Base-by-base conservation (phyloP, 352 stramenopile genomes). In the Phytophthora uliginosa region DNA sequence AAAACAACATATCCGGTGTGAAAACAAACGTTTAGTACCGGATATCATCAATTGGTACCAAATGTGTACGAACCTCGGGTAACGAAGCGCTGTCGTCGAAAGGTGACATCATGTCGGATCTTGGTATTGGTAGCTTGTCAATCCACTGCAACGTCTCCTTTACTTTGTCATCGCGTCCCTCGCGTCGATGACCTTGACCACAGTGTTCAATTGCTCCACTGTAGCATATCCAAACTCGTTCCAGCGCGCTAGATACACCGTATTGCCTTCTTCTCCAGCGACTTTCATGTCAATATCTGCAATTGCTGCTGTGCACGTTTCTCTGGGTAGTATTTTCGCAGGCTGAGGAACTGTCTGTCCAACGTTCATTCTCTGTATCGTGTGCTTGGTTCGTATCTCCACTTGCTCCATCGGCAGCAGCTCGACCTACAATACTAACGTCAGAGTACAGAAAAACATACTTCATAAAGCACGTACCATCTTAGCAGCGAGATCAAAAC, bases 351-450 rank as follows among this genome's bases (percentile, higher is more conserved):
- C 12, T n/a, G 28, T 8, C 13, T 66, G 59, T 2, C 47, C 59
- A 15, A 58, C 59, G 18, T 66, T 66, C 48, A 66, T 66, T 13
- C 45, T 18, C 20, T 57, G 59, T 18, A 66, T 36, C 2, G 42
- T 66, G 33, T 58, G 6, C 6, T 42, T 42, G 12, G 34, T 42
- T 13, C 12, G 8, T 8, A 40, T 40, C 8, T 13, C 34, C 8
- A 40, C 34, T 40, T 40, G 8, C 12, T 40, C 12, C 2, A 40
- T 8, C 12, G 34, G 34, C 8, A 40, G 34, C 8, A 40, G 34
- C 34, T 40, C 34, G 24, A 26, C 24, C 24, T 26, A 26, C 26
- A 28, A 6, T 28, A 28, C 24, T 26, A 26, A 26, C 24, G 24
- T 26, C 24, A 26, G 24, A 3, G 24, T 26, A 26, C 24, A 3